A percentile compares a stretch with the other conserved stretches of the same genome.
Conservation (phyloP, 495 filamentous ascomycete genomes). For the Penicillium subrubescens region DNA sequence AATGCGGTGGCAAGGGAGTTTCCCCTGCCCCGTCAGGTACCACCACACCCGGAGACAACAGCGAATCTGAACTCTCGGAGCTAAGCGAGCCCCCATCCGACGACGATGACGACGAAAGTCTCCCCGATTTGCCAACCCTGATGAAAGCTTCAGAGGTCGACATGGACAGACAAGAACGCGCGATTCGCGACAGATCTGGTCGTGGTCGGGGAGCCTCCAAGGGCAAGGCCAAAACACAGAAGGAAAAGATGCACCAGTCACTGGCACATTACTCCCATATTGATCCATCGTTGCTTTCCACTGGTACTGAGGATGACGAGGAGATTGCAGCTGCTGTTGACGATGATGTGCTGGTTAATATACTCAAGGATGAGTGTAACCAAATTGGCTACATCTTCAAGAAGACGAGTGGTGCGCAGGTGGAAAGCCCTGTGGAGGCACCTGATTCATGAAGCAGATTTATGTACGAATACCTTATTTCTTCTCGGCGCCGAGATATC, state of each 20-base stretch:
- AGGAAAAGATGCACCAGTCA: slow-evolving; percentile 55
- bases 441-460: neutral
- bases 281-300: slow-evolving; percentile 49
- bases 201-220: slow-evolving; percentile 13
- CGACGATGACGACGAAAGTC: slow-evolving; percentile 43
- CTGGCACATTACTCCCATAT: slow-evolving; percentile 72
- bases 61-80: slow-evolving; percentile 28
- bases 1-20: slow-evolving; percentile 61
- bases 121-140: slow-evolving; percentile 43
- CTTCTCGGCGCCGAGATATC: neutral
- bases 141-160: slow-evolving; percentile 63
- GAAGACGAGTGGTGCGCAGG: slow-evolving; percentile 49
- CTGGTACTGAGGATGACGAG: slow-evolving; percentile 30
- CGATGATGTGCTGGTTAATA: slow-evolving; percentile 62
- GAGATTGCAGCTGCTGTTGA: slow-evolving; percentile 44
- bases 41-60: slow-evolving; percentile 20
- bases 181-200: slow-evolving; percentile 39
- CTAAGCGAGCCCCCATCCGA: slow-evolving; percentile 28
- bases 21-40: slow-evolving; percentile 6
- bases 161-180: slow-evolving; percentile 61
- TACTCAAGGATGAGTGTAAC: slow-evolving; percentile 62
- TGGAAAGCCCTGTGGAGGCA: slow-evolving; percentile 12
- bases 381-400: slow-evolving; percentile 68
- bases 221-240: slow-evolving; percentile 28
- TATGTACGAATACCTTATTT: neutral